phyloP scores from a whole-genome alignment of 345 rosid species.

The Syzygium jambos region DNA sequence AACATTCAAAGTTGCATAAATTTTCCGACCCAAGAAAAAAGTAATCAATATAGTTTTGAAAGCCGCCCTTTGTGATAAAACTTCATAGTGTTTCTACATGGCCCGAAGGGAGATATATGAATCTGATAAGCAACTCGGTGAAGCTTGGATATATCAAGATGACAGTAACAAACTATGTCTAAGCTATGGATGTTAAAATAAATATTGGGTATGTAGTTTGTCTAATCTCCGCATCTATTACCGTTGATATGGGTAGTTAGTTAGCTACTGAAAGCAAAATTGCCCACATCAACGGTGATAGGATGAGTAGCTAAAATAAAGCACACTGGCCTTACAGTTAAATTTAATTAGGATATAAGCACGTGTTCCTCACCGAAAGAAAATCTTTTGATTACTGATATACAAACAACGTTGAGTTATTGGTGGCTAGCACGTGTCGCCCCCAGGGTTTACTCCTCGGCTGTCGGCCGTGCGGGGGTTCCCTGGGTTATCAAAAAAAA shows the following conservation, averaged over 20 bases:
- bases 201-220: rapidly evolving
- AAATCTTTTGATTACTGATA: background rate
- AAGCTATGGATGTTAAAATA: background rate
- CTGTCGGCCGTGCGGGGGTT: no score
- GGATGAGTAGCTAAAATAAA: background rate
- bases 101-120: background rate
- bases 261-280: background rate
- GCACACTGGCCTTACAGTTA: rapidly evolving
- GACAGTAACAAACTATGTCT: background rate
- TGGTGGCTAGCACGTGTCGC: no score
- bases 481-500: no score
- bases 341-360: background rate
- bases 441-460: no score
- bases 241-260: background rate
- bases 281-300: background rate
- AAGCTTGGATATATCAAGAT: background rate
- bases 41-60: background rate
- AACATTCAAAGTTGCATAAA: background rate
- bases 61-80: background rate
- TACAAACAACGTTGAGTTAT: background rate
- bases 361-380: background rate
- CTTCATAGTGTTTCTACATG: background rate
- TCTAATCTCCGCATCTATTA: background rate
- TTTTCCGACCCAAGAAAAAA: no score
- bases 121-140: background rate